Conservation (phyloP, 2,329 filamentous ascomycete genomes). For the Hypomyces rosellus region DNA sequence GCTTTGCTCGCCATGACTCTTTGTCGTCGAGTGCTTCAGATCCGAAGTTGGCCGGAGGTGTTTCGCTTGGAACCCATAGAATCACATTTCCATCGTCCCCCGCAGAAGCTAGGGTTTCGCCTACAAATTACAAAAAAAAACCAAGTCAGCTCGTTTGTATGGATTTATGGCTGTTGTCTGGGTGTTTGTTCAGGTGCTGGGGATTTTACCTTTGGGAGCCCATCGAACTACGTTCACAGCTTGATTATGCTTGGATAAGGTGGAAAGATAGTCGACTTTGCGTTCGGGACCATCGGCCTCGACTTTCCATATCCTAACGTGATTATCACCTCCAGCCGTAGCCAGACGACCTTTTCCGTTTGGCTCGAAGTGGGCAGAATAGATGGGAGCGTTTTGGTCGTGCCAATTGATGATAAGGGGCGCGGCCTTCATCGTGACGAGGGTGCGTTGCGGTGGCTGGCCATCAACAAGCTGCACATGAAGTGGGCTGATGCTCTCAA, state of each 20-base stretch:
- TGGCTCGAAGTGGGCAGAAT: conserved; percentile 94
- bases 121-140: conserved; percentile 37
- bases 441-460: conserved; percentile 17
- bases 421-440: conserved; percentile 78
- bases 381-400: conserved; percentile 92
- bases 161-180: not conserved
- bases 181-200: not conserved
- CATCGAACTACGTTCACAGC: conserved; percentile 97
- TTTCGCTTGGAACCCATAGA: conserved; percentile 87
- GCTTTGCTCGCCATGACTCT: conserved; percentile 92
- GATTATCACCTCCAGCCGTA: conserved; percentile 92
- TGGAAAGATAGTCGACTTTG: conserved; percentile 86
- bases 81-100: conserved; percentile 97
- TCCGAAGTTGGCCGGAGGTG: conserved; percentile 63
- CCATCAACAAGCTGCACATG: not conserved
- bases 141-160: conserved; percentile 7
- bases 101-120: conserved; percentile 87
- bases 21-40: conserved; percentile 87
- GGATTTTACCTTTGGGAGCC: conserved; percentile 74
- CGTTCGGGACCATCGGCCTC: conserved; percentile 78
- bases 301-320: conserved; percentile 92
- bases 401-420: conserved; percentile 99
- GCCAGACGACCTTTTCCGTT: conserved; percentile 86
- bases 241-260: conserved; percentile 88
- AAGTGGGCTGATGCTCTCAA: not conserved